Base-by-base conservation (phyloP, 495 filamentous ascomycete species). In the Penicillium verhagenii region DNA sequence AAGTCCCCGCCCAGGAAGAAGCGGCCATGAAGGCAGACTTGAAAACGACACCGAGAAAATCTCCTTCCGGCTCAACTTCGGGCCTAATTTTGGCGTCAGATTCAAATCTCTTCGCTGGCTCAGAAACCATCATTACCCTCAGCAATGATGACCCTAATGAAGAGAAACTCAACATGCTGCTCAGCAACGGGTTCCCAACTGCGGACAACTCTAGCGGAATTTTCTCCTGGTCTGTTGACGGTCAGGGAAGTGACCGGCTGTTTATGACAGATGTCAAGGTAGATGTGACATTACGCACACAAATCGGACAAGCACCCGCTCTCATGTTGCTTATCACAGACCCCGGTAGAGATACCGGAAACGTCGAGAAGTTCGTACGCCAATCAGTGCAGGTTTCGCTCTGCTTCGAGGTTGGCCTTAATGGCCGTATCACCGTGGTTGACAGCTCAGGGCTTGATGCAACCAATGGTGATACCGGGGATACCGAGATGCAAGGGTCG, bases 351-450 rank as follows among this genome's bases (percentile, higher is more conserved):
- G 37, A 37, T 1, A 6, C 58, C 10, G 24, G 25, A 10, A 35
- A 24, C 18, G 14, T 16, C 16, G 49, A 46, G 1, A 31, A 29
- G 18, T 29, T 44, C n/a, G 21, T 42, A 16, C 39, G 38, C 50
- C 20, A 51, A 4, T 42, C 61, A 18, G 56, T 56, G 13, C 64
- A 66, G 42, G 60, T 72, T 6, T 71, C 73, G 2, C 61, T 78
- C 21, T 68, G 69, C 47, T 75, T 91, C 25, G 82, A 85, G 58
- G 78, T 91, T 21, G 79, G 80, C 16, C 69, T 81, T 35, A 86
- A 88, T 57, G 88, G 84, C 1, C 73, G 71, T 3, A 75, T 91
- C 14, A 67, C 73, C 1, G 69, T 78, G 4, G 63, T 75, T 24
- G 69, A 77, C 18, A 63, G 71, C 9, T 52, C 71, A 16, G 72